Evolutionary conservation across 805 yeast species (phyloP), one percentile per base, ranked within the genome.

Genomic region (Scheffersomyces ergatensis): DNA sequence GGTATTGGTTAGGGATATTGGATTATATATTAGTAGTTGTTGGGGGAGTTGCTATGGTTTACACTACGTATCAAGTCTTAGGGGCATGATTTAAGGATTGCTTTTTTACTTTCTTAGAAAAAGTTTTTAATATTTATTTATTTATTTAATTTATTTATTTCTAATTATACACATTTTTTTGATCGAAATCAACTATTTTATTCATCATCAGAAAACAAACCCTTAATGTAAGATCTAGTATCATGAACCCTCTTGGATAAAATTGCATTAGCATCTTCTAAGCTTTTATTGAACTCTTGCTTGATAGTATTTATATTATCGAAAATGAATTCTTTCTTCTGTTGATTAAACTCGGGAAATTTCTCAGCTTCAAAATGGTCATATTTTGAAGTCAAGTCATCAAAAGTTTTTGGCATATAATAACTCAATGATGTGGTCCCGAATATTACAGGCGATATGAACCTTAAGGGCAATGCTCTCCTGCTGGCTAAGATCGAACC

Each of bases 51-150:
- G 80, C 86, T 4, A 76, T 85, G 81, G 51, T 72, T 1, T 86
- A 84, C 57, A 85, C 90, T 0, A 78, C 89, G 0, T 78, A 72
- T 42, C 83, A 81, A 50, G 73, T 83, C 36, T 46, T 80, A 29
- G 30, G 32, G 12, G 20, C 27, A 32, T 46, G 24, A 39, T 14
- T 15, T n/a, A n/a, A n/a, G n/a, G n/a, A n/a, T n/a, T n/a, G n/a
- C n/a, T n/a, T n/a, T n/a, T n/a, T n/a, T 27, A n/a, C 9, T 21
- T 27, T 27, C 6, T 14, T 7, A 23, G 11, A 7, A 23, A 23
- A 23, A 23, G 20, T 30, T 27, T 15, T 24, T 23, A 20, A 14
- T 37, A 38, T 32, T 13, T 32, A 18, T 17, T 18, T 18, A 19
- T 20, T 5, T 5, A 17, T n/a, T 20, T 15, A 14, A 17, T 13